Evolutionary conservation across 768 basidiomycete genomes (phyloP), one percentile per base, ranked within the genome.

Genomic region (Kwoniella botswanensis): DNA sequence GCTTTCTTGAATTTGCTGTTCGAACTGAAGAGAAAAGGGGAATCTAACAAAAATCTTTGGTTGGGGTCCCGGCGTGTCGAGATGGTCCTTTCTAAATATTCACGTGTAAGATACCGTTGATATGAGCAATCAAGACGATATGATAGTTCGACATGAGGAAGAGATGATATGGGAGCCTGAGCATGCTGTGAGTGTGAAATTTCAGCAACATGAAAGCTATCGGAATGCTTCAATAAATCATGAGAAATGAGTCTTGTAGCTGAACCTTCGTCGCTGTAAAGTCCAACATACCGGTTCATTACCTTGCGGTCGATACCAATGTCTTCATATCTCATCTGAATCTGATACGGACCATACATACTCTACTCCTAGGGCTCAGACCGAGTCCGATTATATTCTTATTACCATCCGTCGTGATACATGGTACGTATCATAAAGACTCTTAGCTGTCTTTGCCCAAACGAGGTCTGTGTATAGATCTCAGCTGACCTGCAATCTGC

Each of bases 251-350:
- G 24, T 4, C n/a, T 15, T 17, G 13, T 50, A 35, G 22, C 54
- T 60, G 18, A 44, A 59, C 17, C 22, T 18, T 52, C 2, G 17
- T 17, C 7, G 15, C 11, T 15, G 2, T 29, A 26, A 46, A 67
- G 64, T n/a, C 44, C 9, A 35, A n/a, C 50, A 57, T 43, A 15
- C 22, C 71, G 9, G 42, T 67, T 4, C 71, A 67, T 29, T 77
- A 74, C 60, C 62, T 80, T 10, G 71, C 73, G 4, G 22, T 80
- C 15, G 79, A 80, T 44, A 80, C 79, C 17, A 80, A 80, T 54
- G 55, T 79, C 65, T 67, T 78, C 42, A 73, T 80, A 54, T 53
- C 66, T 17, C 72, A 77, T 21, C 60, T 80, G 7, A 55, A 58
- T 10, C 62, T 74, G 7, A 53, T 76, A 12, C 57, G 67, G 43